A percentile compares a stretch with the other conserved stretches of the same genome.
Evolutionary conservation across 495 filamentous ascomycete species (phyloP).

Genomic region (Daldinia loculata): DNA sequence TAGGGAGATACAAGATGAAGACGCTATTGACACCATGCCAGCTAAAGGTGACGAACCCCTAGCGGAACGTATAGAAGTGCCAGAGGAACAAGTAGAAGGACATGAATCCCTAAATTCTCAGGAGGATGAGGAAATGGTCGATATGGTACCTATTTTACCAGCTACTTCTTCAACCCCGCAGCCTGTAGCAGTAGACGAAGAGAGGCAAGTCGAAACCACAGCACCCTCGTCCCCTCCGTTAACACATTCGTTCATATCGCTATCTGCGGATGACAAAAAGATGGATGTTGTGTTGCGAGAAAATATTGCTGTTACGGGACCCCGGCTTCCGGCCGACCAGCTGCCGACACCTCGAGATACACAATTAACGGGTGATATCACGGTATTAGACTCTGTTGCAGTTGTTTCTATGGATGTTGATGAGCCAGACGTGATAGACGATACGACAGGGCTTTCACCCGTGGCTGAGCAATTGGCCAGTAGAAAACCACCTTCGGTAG

Average conservation of each 20-base stretch:
- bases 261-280: slow-evolving; percentile 11
- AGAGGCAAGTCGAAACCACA: background rate
- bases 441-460: background rate
- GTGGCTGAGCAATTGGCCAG: slow-evolving; percentile 2
- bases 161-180: background rate
- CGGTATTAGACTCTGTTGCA: background rate
- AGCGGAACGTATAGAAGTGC: slow-evolving; percentile 2
- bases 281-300: slow-evolving; percentile 8
- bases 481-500: background rate
- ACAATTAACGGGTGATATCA: slow-evolving; percentile 15
- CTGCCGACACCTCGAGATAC: slow-evolving; percentile 41
- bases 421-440: slow-evolving; percentile 1
- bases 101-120: slow-evolving; percentile 19
- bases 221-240: slow-evolving; percentile 32
- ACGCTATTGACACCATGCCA: background rate
- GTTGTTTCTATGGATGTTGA: slow-evolving; percentile 21
- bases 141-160: slow-evolving; percentile 19
- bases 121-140: slow-evolving; percentile 31
- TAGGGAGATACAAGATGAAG: slow-evolving; percentile 15
- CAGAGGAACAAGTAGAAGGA: slow-evolving; percentile 23
- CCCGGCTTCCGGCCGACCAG: slow-evolving; percentile 13
- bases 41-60: background rate
- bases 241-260: slow-evolving; percentile 32
- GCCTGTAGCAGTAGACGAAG: background rate
- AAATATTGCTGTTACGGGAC: background rate